Evolutionary conservation across 352 stramenopile species (phyloP).

Genomic region (Pythium sukuiense): DNA sequence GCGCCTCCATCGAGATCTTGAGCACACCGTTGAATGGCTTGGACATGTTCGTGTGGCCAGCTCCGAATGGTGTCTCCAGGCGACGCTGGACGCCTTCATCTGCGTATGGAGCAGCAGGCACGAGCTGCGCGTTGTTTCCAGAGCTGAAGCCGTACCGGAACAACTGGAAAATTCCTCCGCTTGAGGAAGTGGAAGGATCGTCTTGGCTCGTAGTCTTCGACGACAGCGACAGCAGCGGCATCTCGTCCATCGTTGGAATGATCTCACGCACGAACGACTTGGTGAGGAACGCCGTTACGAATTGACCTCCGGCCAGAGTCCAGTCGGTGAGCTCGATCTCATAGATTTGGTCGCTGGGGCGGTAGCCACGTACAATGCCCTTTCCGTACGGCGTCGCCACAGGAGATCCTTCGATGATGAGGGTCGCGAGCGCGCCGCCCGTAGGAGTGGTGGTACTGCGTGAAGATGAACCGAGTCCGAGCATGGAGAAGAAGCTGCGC

Average conservation of each 20-base stretch:
- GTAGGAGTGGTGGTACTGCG: slow-evolving; percentile 9
- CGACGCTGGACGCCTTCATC: slow-evolving; percentile 45
- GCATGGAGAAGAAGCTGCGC: slow-evolving; percentile 70
- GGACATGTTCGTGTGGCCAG: slow-evolving; percentile 49
- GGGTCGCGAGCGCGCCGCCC: slow-evolving; percentile 5
- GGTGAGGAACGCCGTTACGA: slow-evolving; percentile 58
- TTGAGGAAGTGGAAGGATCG: slow-evolving; percentile 28
- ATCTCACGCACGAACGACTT: slow-evolving; percentile 40
- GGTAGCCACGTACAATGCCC: slow-evolving; percentile 51
- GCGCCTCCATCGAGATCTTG: slow-evolving; percentile 52
- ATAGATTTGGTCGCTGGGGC: slow-evolving; percentile 43
- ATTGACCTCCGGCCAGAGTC: slow-evolving; percentile 34
- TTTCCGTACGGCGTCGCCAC: slow-evolving; percentile 66
- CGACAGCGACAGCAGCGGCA: slow-evolving; percentile 35
- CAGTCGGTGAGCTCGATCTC: slow-evolving; percentile 56
- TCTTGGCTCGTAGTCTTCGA: slow-evolving; percentile 4
- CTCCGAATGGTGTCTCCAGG: slow-evolving; percentile 59
- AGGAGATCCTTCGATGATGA: slow-evolving; percentile 34
- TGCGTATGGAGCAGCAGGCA: slow-evolving; percentile 33
- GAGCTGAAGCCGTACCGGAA: slow-evolving; percentile 54
- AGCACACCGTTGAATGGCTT: slow-evolving; percentile 45
- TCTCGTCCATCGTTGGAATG: slow-evolving; percentile 33
- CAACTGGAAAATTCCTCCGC: slow-evolving; percentile 70
- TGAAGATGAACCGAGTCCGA: slow-evolving; percentile 40
- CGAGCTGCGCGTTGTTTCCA: neutral